These are phyloP conservation scores for Pichia sp. DNA, from an alignment of 1,139 yeast genomes.

Conservation along the genomic window DNA sequence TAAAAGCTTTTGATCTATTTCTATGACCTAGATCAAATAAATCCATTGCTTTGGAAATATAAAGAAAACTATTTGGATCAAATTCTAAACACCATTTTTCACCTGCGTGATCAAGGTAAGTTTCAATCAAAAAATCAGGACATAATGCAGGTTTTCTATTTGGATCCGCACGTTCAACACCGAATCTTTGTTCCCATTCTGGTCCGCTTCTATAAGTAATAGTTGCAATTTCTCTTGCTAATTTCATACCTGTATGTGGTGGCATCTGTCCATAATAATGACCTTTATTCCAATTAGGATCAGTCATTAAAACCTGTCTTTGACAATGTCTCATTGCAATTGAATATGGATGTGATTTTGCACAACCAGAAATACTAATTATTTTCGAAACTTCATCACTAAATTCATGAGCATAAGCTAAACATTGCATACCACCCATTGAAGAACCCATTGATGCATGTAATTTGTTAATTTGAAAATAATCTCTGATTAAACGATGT, in stretches of 20 bases:
- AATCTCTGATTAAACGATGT: conserved; percentile 54
- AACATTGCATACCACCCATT: conserved; percentile 96
- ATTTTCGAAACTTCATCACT: conserved; percentile 69
- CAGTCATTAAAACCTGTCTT: conserved; percentile 89
- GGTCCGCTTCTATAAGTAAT: conserved; percentile 94
- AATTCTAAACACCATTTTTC: conserved; percentile 88
- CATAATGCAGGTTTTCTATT: conserved; percentile 77
- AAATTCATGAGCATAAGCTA: conserved; percentile 81
- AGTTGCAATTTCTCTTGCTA: conserved; percentile 90
- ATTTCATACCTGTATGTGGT: conserved; percentile 92
- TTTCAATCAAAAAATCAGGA: conserved; percentile 88
- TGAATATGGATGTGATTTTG: conserved; percentile 88
- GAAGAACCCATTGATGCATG: conserved; percentile 87
- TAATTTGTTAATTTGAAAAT: conserved; percentile 55
- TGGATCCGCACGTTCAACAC: conserved; percentile 82
- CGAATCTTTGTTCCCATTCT: conserved; percentile 93
- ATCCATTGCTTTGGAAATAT: conserved; percentile 92
- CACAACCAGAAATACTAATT: conserved; percentile 82
- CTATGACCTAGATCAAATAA: conserved; percentile 69
- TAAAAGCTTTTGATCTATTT: conserved; percentile 40
- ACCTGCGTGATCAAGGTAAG: conserved; percentile 90
- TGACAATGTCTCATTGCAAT: conserved; percentile 92
- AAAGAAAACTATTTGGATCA: conserved; percentile 84
- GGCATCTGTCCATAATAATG: conserved; percentile 69
- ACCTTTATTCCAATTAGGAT: conserved; percentile 92